Evolutionary conservation across 306 rosid genomes (phyloP).

Genomic region (Ammopiptanthus mongolicus): DNA sequence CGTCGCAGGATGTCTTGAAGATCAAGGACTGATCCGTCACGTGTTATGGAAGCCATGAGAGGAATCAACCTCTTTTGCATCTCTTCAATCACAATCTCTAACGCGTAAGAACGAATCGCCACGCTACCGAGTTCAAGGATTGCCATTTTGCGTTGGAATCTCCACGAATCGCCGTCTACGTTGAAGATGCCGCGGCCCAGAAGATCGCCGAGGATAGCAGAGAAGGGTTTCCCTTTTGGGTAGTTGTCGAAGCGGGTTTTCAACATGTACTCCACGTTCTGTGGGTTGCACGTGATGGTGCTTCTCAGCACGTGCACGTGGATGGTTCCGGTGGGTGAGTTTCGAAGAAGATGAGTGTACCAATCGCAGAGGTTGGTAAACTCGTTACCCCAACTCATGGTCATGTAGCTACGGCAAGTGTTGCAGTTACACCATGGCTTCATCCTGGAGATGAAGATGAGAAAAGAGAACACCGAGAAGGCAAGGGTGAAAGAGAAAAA

Average conservation of each 20-base stretch:
- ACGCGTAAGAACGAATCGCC: constrained; percentile 56
- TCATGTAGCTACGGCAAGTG: constrained; percentile 45
- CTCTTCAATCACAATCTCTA: constrained; percentile 38
- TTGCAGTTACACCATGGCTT: constrained; percentile 79
- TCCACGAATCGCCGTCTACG: constrained; percentile 69
- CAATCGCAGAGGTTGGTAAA: constrained; percentile 65
- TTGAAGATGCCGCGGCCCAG: constrained; percentile 83
- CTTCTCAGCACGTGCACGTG: constrained; percentile 61
- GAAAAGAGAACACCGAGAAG: constrained; percentile 53
- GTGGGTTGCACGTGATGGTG: constrained; percentile 61
- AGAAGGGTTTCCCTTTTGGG: constrained; percentile 75
- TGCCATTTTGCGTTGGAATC: constrained; percentile 79
- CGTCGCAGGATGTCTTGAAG: constrained; percentile 67
- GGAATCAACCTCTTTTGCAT: constrained; percentile 52
- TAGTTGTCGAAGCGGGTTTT: constrained; percentile 68
- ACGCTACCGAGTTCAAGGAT: constrained; percentile 67
- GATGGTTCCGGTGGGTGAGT: constrained; percentile 52
- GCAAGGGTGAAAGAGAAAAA: constrained; percentile 63
- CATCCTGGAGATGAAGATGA: constrained; percentile 48
- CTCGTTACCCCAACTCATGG: constrained; percentile 32
- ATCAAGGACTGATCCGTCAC: constrained; percentile 30
- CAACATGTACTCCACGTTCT: constrained; percentile 70
- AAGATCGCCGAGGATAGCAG: constrained; percentile 80
- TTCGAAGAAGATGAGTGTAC: constrained; percentile 64
- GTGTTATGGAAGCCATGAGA: background rate